Evolutionary conservation across 2,329 filamentous ascomycete genomes (phyloP).

Genomic region (Colletotrichum sp.): DNA sequence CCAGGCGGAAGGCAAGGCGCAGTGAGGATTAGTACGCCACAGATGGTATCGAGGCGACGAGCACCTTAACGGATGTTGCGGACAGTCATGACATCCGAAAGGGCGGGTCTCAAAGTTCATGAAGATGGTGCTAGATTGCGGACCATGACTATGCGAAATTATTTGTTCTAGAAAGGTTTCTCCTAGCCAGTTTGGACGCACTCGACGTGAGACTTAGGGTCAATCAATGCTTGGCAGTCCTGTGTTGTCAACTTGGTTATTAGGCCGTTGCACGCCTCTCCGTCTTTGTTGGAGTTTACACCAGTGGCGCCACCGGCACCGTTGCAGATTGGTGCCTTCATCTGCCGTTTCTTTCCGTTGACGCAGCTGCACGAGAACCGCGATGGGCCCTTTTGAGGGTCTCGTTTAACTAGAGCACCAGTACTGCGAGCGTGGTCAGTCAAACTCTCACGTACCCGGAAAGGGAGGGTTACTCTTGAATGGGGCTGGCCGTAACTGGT

Average conservation of each 20-base stretch:
- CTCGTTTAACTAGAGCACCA: not conserved
- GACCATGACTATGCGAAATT: not conserved
- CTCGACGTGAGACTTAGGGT: not conserved
- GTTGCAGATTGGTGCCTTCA: not conserved
- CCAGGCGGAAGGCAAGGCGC: not conserved
- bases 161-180: not conserved
- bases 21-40: too few relatives aligned
- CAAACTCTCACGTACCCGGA: not conserved
- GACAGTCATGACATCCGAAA: rapidly evolving
- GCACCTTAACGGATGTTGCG: not conserved
- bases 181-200: not conserved
- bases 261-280: not conserved
- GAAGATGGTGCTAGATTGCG: too few relatives aligned
- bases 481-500: not conserved
- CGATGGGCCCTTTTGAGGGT: not conserved
- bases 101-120: too few relatives aligned
- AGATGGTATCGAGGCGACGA: not conserved
- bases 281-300: not conserved
- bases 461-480: not conserved
- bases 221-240: not conserved
- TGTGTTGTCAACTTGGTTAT: not conserved
- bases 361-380: not conserved
- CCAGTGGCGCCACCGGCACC: not conserved
- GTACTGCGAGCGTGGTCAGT: not conserved
- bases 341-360: not conserved